Base-by-base conservation (phyloP, 345 rosid genomes). In the Mangifera indica region DNA sequence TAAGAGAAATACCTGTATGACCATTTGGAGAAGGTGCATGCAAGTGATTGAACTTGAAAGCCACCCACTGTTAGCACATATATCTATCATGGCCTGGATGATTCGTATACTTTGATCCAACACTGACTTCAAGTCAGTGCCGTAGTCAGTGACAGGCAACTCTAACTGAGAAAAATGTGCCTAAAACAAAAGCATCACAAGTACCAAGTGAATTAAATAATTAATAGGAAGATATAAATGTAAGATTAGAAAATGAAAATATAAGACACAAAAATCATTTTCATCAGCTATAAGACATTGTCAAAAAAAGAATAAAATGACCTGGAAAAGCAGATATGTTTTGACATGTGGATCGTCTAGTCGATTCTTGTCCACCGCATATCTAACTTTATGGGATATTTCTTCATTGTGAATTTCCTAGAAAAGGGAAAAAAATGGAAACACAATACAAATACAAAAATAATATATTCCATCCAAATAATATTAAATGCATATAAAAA, bases 31-130 rank as follows among this genome's bases (percentile, higher is more conserved):
- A 73, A 92, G 97, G 80, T 83, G 98, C 98, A 92, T 94, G 84
- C 98, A 94, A 71, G 86, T 82, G 55, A 94, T 77, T 13, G 98
- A 89, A 83, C 98, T 89, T 57, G 88, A 78, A 79, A 94, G 97
- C 98, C 98, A 94, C 79, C 98, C 98, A 67, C 98, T 94, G 75
- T 94, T 94, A 34, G 97, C 97, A 66, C 98, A 94, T 70, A 92
- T 87, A 80, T 94, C 98, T 81, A 94, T 92, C 97, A 90, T 94
- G 68, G 98, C 97, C 77, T 94, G 98, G 76, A 92, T 88, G 82
- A 94, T 89, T 63, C 98, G 97, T 71, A 94, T 94, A 79, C 98
- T 94, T 80, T 94, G 98, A 83, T 94, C 98, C 82, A 94, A 78
- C 51, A 94, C 97, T 26, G 97, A 94, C 85, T 94, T 94, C 76